Base-by-base conservation (phyloP, 2,329 filamentous ascomycete species). In the Nemania sp. region DNA sequence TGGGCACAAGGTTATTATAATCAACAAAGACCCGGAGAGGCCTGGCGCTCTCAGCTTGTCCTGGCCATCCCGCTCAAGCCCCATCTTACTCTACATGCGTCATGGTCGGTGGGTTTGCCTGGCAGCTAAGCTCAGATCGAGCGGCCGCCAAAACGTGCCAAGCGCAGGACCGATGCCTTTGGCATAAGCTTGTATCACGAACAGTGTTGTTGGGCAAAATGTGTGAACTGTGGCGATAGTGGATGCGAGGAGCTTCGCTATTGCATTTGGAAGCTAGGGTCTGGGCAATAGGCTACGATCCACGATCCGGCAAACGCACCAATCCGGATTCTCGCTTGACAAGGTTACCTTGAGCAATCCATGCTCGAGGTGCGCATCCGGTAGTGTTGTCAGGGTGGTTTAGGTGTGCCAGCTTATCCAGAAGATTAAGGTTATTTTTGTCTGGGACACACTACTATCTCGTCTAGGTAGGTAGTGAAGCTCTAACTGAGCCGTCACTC, bases 1-100 rank as follows among this genome's bases (percentile, higher is more conserved):
- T 29, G 55, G 55, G 40, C 43, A 40, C 39, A 34, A 48, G 59
- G 55, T 62, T 64, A 64, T 62, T 64, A 62, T 62, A 64, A 64
- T 15, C 45, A n/a, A 40, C 21, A 7, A 34, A 3, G 25, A 9
- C n/a, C 45, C 40, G 13, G 21, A 18, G 37, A 17, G 46, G 29
- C 21, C 25, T 50, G 17, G 9, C 45, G 25, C 17, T 18, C 43
- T 25, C n/a, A 53, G 42, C 35, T 53, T 35, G 18, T 45, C 29
- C 42, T 25, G n/a, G 47, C 50, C 48, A 52, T 52, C 35, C 58
- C 18, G 21, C 37, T 21, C 49, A 12, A 20, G 39, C 40, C 25
- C 51, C 40, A 55, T 62, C 50, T 59, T 59, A 59, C 60, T 62
- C 56, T 53, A 34, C 21, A 32, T 51, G 50, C 43, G 49, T 58